These are phyloP conservation scores for Lactarius vividus DNA, from an alignment of 768 basidiomycete genomes.

Conservation along the genomic window DNA sequence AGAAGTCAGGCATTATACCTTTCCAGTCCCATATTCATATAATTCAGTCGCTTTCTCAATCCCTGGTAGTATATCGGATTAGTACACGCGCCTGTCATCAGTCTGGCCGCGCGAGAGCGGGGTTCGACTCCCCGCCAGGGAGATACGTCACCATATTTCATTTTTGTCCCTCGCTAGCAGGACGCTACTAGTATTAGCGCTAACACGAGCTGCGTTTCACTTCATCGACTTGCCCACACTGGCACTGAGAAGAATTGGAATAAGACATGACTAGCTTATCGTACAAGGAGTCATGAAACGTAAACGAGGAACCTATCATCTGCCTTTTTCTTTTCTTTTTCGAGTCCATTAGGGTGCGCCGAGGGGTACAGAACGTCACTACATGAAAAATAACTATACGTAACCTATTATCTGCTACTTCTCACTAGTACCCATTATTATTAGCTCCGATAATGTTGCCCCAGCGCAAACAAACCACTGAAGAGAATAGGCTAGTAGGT, in stretches of 20 bases:
- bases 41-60: background rate
- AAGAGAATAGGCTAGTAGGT: background rate
- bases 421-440: background rate
- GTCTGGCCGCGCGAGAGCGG: constrained; percentile 33
- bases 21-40: background rate
- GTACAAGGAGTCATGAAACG: background rate
- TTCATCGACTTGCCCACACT: background rate
- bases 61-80: constrained; percentile 23
- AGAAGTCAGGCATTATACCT: background rate
- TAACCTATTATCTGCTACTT: too few species aligned
- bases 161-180: background rate
- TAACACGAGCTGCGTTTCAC: background rate
- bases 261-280: background rate
- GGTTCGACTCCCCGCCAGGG: constrained; percentile 38
- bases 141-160: background rate
- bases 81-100: constrained; percentile 27
- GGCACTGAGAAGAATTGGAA: background rate
- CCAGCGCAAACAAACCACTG: background rate
- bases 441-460: background rate
- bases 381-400: too few species aligned
- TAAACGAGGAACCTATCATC: background rate
- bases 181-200: background rate
- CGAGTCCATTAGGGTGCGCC: too few species aligned
- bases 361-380: too few species aligned
- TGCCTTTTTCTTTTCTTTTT: too few species aligned